These are phyloP conservation scores for Crucibulum laeve DNA, from an alignment of 768 basidiomycete species.

Conservation along the genomic window DNA sequence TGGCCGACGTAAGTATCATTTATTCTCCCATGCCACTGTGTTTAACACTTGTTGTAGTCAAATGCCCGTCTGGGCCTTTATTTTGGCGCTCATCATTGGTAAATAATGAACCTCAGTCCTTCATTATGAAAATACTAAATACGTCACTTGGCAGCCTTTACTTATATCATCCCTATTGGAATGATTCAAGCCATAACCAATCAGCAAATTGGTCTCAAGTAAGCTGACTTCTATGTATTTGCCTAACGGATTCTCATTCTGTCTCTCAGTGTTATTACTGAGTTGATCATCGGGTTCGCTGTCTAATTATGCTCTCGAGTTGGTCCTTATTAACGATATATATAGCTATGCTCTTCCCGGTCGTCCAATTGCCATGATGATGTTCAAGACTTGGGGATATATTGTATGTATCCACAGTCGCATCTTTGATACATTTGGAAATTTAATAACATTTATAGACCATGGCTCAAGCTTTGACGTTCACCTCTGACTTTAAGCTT, in stretches of 20 bases:
- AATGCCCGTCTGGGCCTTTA: constrained; percentile 40
- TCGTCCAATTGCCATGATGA: constrained; percentile 63
- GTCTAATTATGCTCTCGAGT: constrained; percentile 17
- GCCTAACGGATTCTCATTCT: background rate
- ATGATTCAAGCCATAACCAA: constrained; percentile 71
- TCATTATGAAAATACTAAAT: constrained; percentile 19
- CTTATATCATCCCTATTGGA: constrained; percentile 66
- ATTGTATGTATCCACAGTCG: constrained; percentile 21
- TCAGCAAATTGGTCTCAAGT: constrained; percentile 66
- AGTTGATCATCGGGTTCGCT: constrained; percentile 39
- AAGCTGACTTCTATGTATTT: constrained; percentile 3
- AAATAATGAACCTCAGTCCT: constrained; percentile 24
- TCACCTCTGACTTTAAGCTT: constrained; percentile 63
- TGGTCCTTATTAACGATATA: constrained; percentile 55
- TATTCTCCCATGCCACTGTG: constrained; percentile 23
- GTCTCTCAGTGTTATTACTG: constrained; percentile 27
- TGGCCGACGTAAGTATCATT: constrained; percentile 46
- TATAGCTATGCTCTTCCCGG: constrained; percentile 68
- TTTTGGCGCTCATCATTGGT: constrained; percentile 61
- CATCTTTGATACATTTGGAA: background rate
- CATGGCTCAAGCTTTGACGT: constrained; percentile 54
- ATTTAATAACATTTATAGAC: constrained; percentile 22
- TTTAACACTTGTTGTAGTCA: constrained; percentile 37
- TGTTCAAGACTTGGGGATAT: constrained; percentile 64
- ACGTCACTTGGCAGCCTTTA: constrained; percentile 26